phyloP scores from a whole-genome alignment of 306 rosid genomes.

The Fragaria iinumae region DNA sequence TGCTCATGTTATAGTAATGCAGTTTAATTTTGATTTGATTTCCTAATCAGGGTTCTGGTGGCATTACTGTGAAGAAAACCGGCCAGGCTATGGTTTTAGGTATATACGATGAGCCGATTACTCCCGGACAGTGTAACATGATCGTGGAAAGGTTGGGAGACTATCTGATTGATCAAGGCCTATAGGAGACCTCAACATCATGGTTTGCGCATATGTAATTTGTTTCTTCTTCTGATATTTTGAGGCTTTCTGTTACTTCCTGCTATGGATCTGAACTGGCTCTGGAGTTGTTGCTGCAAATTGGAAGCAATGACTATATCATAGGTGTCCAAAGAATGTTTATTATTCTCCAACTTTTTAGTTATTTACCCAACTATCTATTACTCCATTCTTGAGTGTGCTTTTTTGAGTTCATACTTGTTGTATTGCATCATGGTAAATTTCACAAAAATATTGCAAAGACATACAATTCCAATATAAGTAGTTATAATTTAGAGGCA shows the following conservation, averaged over 20 bases:
- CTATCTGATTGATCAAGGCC: slow-evolving; percentile 44
- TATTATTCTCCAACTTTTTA: slow-evolving; percentile 26
- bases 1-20: not conserved
- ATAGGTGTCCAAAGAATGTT: slow-evolving; percentile 14
- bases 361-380: slow-evolving; percentile 3
- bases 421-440: not conserved
- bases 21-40: slow-evolving; percentile 4
- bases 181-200: slow-evolving; percentile 25
- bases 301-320: slow-evolving; percentile 6
- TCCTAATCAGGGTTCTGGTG: slow-evolving; percentile 45
- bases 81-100: slow-evolving; percentile 42
- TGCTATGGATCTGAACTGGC: slow-evolving; percentile 22
- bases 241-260: slow-evolving; percentile 30
- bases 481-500: not conserved
- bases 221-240: not conserved
- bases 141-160: slow-evolving; percentile 61
- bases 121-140: slow-evolving; percentile 54
- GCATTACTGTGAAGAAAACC: slow-evolving; percentile 57
- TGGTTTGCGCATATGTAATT: slow-evolving; percentile 3
- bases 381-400: not conserved
- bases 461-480: not conserved
- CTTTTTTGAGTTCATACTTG: not conserved
- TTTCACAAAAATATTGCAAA: not conserved
- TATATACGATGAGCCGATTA: slow-evolving; percentile 43
- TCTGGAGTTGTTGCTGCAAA: slow-evolving; percentile 22